These are phyloP conservation scores for Daldinia childiae DNA, from an alignment of 495 filamentous ascomycete genomes.

Conservation along the genomic window DNA sequence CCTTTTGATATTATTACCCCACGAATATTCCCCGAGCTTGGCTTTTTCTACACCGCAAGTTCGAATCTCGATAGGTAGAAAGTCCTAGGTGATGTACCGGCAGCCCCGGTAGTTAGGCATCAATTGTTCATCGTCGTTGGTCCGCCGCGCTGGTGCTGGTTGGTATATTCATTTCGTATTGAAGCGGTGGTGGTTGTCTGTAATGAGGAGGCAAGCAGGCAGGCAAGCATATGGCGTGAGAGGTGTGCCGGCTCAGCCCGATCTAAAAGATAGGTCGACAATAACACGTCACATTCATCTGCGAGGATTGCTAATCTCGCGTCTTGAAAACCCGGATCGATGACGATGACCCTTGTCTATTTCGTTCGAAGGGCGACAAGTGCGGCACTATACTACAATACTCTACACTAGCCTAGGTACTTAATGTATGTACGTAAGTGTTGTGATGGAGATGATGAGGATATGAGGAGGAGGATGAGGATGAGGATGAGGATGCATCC, in stretches of 20 bases:
- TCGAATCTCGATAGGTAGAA: slow-evolving; percentile 29
- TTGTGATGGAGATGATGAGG: background rate
- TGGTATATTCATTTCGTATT: slow-evolving; percentile 18
- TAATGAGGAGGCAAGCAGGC: background rate
- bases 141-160: slow-evolving; percentile 4
- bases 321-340: slow-evolving; percentile 10
- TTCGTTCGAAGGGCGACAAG: slow-evolving; percentile 2
- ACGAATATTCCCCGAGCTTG: slow-evolving; percentile 41
- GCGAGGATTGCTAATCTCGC: slow-evolving; percentile 13
- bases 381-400: background rate
- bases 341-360: background rate
- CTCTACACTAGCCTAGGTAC: too few relatives aligned
- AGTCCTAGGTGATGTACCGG: slow-evolving; percentile 21
- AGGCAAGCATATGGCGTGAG: slow-evolving; percentile 5
- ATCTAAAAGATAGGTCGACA: slow-evolving; percentile 2
- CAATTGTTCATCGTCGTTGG: slow-evolving; percentile 36
- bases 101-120: slow-evolving; percentile 40
- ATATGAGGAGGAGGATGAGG: too few relatives aligned
- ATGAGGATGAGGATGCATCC: background rate
- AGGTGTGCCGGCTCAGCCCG: background rate
- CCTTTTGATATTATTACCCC: slow-evolving; percentile 19
- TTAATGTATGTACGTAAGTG: background rate
- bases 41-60: slow-evolving; percentile 41
- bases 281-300: slow-evolving; percentile 17
- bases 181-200: slow-evolving; percentile 1